phyloP scores from a whole-genome alignment of 2,329 filamentous ascomycete genomes.

The Fusarium graminum region DNA sequence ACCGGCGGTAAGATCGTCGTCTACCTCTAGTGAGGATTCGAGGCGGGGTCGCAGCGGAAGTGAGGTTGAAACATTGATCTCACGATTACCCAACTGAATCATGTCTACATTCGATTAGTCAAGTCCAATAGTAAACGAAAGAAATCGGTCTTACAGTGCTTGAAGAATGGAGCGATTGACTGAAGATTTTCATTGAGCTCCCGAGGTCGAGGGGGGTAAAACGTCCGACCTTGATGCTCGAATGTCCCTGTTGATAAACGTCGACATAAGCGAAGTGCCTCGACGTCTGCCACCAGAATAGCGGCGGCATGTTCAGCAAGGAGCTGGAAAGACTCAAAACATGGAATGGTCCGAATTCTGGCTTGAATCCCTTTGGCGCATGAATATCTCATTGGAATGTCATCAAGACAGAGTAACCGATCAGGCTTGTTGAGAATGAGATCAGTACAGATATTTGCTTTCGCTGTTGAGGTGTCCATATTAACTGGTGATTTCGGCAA shows the following conservation, averaged over 20 bases:
- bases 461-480: no score
- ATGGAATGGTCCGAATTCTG: no score
- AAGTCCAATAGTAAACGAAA: no score
- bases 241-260: not conserved
- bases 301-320: not conserved
- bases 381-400: not conserved
- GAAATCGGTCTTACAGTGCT: conserved; percentile 2
- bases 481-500: no score
- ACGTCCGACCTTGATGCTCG: not conserved
- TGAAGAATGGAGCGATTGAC: not conserved
- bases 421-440: no score
- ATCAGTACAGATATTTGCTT: no score
- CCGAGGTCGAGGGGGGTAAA: not conserved
- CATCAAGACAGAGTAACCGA: not conserved
- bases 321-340: no score
- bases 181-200: not conserved
- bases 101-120: not conserved
- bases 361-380: not conserved
- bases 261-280: no score
- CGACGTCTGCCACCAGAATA: not conserved
- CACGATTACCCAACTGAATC: no score
- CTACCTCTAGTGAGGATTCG: no score
- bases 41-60: not conserved
- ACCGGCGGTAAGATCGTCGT: no score
- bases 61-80: not conserved